phyloP scores from a whole-genome alignment of 2,329 filamentous ascomycete species.

The Venturia carpophila region DNA sequence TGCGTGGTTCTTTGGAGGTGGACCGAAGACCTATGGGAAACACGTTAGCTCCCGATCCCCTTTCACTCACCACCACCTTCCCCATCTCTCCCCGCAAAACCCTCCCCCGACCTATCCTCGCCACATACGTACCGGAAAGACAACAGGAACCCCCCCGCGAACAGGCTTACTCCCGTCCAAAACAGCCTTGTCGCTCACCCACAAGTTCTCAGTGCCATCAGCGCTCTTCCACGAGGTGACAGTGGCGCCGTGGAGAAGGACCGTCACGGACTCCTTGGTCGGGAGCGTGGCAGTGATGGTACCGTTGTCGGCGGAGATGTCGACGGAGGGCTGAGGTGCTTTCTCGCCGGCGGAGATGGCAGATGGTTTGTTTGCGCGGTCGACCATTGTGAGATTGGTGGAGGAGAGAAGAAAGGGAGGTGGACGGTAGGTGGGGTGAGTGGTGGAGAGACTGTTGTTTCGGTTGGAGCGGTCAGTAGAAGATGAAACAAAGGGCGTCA shows the following conservation, averaged over 20 bases:
- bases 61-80: neutral
- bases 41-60: neutral
- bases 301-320: constrained; percentile 61
- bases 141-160: constrained; percentile 81
- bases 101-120: too few relatives aligned
- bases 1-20: constrained; percentile 65
- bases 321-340: constrained; percentile 65
- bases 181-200: constrained; percentile 70
- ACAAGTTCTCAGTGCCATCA: constrained; percentile 68
- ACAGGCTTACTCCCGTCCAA: constrained; percentile 86
- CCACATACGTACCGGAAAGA: constrained; percentile 67
- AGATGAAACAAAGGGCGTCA: constrained; percentile 1
- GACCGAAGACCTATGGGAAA: constrained; percentile 58
- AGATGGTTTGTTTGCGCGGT: constrained; percentile 75
- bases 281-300: constrained; percentile 73
- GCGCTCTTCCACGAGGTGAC: constrained; percentile 88
- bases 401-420: neutral
- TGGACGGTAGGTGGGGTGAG: neutral
- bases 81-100: too few relatives aligned
- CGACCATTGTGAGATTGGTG: constrained; percentile 52
- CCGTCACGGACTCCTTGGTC: constrained; percentile 75
- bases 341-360: constrained; percentile 63
- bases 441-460: neutral
- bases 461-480: constrained; percentile 12
- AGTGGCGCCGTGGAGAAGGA: constrained; percentile 87